phyloP scores from a whole-genome alignment of 495 filamentous ascomycete species.

The Tuber microsphaerosporum region DNA sequence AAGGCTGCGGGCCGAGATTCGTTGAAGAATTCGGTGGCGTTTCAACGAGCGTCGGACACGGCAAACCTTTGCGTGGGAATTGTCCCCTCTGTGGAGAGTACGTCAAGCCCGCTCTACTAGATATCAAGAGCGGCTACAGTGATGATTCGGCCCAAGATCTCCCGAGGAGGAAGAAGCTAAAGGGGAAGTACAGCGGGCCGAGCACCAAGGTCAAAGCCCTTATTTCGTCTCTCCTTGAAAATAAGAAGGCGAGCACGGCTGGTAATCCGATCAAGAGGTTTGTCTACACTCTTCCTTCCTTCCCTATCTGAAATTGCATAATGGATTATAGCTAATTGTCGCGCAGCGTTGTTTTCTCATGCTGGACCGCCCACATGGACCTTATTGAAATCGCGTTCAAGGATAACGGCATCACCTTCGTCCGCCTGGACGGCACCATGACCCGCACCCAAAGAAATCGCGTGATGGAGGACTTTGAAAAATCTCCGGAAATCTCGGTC shows the following conservation, averaged over 20 bases:
- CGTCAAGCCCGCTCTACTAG: slow-evolving; percentile 54
- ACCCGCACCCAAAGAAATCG: slow-evolving; percentile 58
- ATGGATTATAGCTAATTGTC: slow-evolving; percentile 58
- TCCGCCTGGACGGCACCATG: slow-evolving; percentile 88
- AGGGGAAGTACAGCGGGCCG: slow-evolving; percentile 62
- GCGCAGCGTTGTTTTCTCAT: slow-evolving; percentile 74
- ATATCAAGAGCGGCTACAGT: slow-evolving; percentile 59
- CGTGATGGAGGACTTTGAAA: slow-evolving; percentile 67
- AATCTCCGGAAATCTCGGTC: slow-evolving; percentile 63
- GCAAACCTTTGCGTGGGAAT: slow-evolving; percentile 39
- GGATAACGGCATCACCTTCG: slow-evolving; percentile 57
- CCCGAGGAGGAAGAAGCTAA: slow-evolving; percentile 41
- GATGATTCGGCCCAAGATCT: slow-evolving; percentile 52
- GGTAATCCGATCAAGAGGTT: slow-evolving; percentile 48
- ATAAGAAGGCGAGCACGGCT: slow-evolving; percentile 28
- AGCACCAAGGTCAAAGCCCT: slow-evolving; percentile 85
- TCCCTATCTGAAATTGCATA: slow-evolving; percentile 43
- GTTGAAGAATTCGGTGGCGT: neutral
- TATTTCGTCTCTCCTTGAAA: slow-evolving; percentile 55
- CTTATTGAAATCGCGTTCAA: slow-evolving; percentile 80
- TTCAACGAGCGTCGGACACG: slow-evolving; percentile 31
- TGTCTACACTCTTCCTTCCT: slow-evolving; percentile 45
- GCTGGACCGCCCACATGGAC: slow-evolving; percentile 90
- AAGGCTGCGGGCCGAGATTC: slow-evolving; percentile 55
- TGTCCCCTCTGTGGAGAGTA: slow-evolving; percentile 62